Base-by-base conservation (phyloP, 164 flowering plant species). In the Piper betle region DNA sequence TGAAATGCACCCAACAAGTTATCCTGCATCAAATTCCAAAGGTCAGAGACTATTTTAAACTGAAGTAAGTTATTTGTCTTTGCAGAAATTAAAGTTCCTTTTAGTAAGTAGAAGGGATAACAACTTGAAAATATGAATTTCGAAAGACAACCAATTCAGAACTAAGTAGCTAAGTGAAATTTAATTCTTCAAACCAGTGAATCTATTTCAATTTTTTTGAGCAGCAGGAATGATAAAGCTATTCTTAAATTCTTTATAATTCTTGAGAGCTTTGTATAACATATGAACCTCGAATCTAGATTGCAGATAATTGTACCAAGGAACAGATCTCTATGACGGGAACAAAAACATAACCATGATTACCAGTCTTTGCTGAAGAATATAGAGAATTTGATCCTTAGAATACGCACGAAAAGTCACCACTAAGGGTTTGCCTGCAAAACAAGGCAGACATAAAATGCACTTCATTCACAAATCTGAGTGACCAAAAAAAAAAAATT, bases 361-460 rank as follows among this genome's bases (percentile, higher is more conserved):
- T 86, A 94, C 97, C 95, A 52, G 79, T 71, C 99, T 84, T 64
- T 91, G 84, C 62, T 80, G 82, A 76, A 94, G 87, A 69, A 94
- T 88, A 64, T 37, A 74, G 62, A 91, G 74, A 58, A 94, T 90
- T 72, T 91, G 93, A 66, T 88, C 93, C 67, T 85, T 83, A 53
- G 89, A 85, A 73, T 94, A 91, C 11, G 96, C 95, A 37, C 95
- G 83, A 66, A 83, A 94, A 57, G 93, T 85, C 65, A 90, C 56
- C 52, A 94, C 85, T 64, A 66, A 53, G 53, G 96, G 97, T 63
- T 91, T 86, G 76, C 99, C 99, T 94, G 66, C 59, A 10, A 55
- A 65, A 58, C 55, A 70, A 62, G 18, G 50, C 63, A 60, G 38
- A 57, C 37, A n/a, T 3, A 18, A 54, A 54, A 54, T 6, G 37